These are phyloP conservation scores for Furcasterigmium furcatum DNA, from an alignment of 2,329 filamentous ascomycete species.

Conservation along the genomic window DNA sequence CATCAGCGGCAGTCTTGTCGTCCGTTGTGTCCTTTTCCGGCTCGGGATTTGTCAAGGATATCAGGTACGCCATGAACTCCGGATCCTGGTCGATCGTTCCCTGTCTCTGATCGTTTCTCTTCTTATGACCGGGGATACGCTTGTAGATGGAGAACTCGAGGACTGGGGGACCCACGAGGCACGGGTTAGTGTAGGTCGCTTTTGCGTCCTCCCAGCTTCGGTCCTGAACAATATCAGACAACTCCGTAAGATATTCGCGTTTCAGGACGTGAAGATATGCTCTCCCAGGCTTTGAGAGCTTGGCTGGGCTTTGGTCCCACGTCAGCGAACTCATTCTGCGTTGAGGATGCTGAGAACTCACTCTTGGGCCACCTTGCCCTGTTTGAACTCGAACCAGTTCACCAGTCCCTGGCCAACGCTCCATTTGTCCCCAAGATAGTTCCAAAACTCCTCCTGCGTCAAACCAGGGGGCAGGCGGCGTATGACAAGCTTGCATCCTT, in stretches of 20 bases:
- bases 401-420: constrained; percentile 74
- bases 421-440: constrained; percentile 76
- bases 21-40: constrained; percentile 46
- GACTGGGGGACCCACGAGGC: constrained; percentile 73
- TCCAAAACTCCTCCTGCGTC: constrained; percentile 73
- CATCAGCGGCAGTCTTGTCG: constrained; percentile 44
- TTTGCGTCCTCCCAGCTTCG: constrained; percentile 78
- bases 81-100: constrained; percentile 96
- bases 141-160: constrained; percentile 83
- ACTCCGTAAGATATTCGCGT: constrained; percentile 60
- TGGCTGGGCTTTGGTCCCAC: constrained; percentile 60
- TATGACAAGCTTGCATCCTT: constrained; percentile 80
- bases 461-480: constrained; percentile 83
- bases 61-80: constrained; percentile 91
- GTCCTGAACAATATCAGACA: constrained; percentile 69
- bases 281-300: constrained; percentile 75
- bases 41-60: constrained; percentile 73
- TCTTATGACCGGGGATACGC: constrained; percentile 72
- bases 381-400: constrained; percentile 71
- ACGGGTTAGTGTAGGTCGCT: constrained; percentile 67
- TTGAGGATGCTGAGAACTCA: constrained; percentile 42
- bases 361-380: constrained; percentile 79
- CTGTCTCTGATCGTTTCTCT: constrained; percentile 77
- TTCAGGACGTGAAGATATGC: constrained; percentile 82
- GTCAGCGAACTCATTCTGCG: too few relatives aligned